Conservation (phyloP, 2,329 filamentous ascomycete species). For the Davidsoniella neocaledoniae region DNA sequence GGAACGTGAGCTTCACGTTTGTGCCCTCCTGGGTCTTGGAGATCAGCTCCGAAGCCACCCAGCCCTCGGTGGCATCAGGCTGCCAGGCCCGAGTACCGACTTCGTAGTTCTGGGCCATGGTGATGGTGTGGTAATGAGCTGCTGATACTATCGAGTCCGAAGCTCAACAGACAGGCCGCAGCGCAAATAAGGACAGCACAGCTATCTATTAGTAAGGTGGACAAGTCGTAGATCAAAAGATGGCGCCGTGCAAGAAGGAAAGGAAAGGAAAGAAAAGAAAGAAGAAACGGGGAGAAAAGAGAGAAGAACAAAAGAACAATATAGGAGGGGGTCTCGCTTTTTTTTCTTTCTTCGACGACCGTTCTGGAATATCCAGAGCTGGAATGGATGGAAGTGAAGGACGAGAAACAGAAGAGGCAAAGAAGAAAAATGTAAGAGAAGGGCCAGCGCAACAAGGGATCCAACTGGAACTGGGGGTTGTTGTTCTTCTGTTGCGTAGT, state of each 20-base stretch:
- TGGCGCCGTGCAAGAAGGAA: slow-evolving; percentile 1
- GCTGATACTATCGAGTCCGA: not conserved
- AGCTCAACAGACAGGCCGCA: not conserved
- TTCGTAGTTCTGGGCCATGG: slow-evolving; percentile 88
- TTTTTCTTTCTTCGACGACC: not conserved
- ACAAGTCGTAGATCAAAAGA: slow-evolving; percentile 1
- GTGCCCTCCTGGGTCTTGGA: slow-evolving; percentile 70
- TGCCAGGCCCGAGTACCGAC: slow-evolving; percentile 97
- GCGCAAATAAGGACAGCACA: slow-evolving; percentile 9
- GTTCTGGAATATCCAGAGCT: slow-evolving; percentile 9
- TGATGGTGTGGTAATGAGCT: slow-evolving; percentile 1
- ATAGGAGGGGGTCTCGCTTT: not conserved
- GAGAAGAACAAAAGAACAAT: slow-evolving; percentile 1
- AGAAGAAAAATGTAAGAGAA: slow-evolving; percentile 1
- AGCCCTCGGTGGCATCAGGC: slow-evolving; percentile 87
- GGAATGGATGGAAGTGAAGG: slow-evolving; percentile 1
- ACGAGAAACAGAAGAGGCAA: slow-evolving; percentile 4
- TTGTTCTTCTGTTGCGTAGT: not conserved
- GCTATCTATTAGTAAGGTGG: slow-evolving; percentile 7
- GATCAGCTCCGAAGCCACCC: slow-evolving; percentile 88
- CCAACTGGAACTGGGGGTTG: not conserved
- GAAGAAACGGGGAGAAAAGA: slow-evolving; percentile 6
- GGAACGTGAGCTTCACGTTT: slow-evolving; percentile 76
- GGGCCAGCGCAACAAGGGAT: not conserved
- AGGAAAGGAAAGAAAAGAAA: slow-evolving; percentile 12